Evolutionary conservation across 805 yeast genomes (phyloP), one percentile per base, ranked within the genome.

Genomic region (Starmerella stigmatis): DNA sequence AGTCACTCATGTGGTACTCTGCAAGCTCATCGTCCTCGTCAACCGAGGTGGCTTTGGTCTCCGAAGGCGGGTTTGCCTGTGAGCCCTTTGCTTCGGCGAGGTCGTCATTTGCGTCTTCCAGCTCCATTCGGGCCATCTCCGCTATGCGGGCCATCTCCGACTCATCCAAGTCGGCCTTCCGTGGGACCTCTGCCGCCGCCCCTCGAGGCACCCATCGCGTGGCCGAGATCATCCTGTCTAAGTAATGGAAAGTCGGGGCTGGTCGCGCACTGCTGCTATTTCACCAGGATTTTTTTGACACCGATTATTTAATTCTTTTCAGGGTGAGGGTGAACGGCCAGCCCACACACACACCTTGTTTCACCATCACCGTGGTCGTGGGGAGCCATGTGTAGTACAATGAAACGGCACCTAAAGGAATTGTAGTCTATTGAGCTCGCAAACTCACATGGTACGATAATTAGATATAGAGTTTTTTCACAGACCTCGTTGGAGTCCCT

Each of bases 191-290:
- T 30, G 94, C 75, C 23, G 98, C 94, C 63, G 73, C 82, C 5
- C 98, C 98, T 58, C 95, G 76, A 41, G 97, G 96, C 20, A 89
- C 95, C 97, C 98, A 92, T 42, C 79, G 69, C 40, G 92, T 79
- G 22, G 96, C 81, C 31, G 98, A 86, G 52, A 89, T 81, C 59
- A 57, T 57, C 16, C 17, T 15, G 20, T 12, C 9, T 13, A 23
- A 22, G 4, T 11, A 35, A 21, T n/a, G 17, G 26, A n/a, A 21
- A 22, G 17, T 6, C 9, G 19, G 21, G 17, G 21, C 2, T 13
- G 19, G 22, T 12, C 35, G 22, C 32, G 23, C 13, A 12, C 13
- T 25, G 29, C 27, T 21, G 25, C 15, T 17, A 15, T 16, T 21
- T 27, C n/a, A n/a, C n/a, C n/a, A 20, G 38, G 27, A 25, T 37